Percentiles rank a stretch among this genome's conserved stretches.
These are phyloP conservation scores for Sporothrix phasma DNA, from an alignment of 2,329 filamentous ascomycete genomes.

Conservation along the genomic window DNA sequence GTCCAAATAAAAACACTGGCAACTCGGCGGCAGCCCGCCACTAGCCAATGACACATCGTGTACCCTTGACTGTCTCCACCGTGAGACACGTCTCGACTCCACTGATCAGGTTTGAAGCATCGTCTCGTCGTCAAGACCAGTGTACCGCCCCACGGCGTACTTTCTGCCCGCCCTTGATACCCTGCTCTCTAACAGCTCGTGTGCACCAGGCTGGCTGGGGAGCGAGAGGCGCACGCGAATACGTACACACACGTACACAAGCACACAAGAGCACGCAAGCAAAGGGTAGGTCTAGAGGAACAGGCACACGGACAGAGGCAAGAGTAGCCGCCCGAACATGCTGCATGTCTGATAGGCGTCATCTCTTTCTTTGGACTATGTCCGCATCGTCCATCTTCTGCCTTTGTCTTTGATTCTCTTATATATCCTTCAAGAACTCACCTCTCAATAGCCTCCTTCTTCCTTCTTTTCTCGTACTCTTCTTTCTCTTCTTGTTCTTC, in stretches of 20 bases:
- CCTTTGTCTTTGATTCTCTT: neutral
- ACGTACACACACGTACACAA: neutral
- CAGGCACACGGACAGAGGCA: neutral
- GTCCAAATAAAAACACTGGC: neutral
- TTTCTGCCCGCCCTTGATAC: neutral
- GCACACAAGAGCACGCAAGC: neutral
- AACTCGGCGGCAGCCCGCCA: neutral
- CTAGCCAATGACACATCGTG: conserved; percentile 10
- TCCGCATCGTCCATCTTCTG: neutral
- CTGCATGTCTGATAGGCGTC: conserved; percentile 4
- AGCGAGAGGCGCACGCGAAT: neutral
- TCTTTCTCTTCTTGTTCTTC: conserved; percentile 10
- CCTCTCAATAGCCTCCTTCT: neutral
- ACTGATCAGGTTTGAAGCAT: conserved; percentile 13
- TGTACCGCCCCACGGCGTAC: neutral
- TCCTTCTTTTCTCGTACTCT: conserved; percentile 8
- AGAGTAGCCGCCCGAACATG: conserved; percentile 4
- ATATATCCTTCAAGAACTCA: conserved; percentile 8
- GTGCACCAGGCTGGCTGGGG: neutral
- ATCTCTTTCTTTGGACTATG: neutral
- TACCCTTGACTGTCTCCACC: conserved; percentile 10
- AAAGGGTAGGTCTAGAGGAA: neutral
- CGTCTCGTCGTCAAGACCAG: conserved; percentile 11
- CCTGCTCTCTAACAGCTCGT: neutral
- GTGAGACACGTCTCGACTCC: conserved; percentile 19